These are phyloP conservation scores for Ascochyta viciae-villosae DNA, from an alignment of 2,329 filamentous ascomycete genomes.

Conservation along the genomic window DNA sequence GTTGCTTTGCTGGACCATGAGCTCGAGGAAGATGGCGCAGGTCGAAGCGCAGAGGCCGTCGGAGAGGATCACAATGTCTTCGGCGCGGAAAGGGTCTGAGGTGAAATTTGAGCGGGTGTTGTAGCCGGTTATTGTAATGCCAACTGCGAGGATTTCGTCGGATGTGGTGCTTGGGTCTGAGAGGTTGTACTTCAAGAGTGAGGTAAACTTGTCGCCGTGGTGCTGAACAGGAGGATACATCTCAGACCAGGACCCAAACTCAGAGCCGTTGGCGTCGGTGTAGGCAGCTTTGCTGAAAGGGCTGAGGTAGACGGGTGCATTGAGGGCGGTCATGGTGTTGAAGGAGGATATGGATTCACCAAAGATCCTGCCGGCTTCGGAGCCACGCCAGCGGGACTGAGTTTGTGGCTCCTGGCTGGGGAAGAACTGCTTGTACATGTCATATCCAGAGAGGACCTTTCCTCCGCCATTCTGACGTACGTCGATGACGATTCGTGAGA, in stretches of 20 bases:
- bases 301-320: constrained; percentile 36
- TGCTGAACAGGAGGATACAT: constrained; percentile 46
- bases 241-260: constrained; percentile 45
- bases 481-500: constrained; percentile 69
- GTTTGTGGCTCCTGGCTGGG: constrained; percentile 54
- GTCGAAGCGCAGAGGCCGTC: constrained; percentile 57
- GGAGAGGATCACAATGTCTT: constrained; percentile 51
- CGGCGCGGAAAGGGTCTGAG: constrained; percentile 45
- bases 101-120: constrained; percentile 35
- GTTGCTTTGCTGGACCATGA: constrained; percentile 54
- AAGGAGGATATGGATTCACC: constrained; percentile 33
- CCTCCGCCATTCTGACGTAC: constrained; percentile 68
- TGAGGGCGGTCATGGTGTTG: constrained; percentile 17
- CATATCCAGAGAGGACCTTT: constrained; percentile 48
- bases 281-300: constrained; percentile 48
- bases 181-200: constrained; percentile 49
- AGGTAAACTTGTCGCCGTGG: constrained; percentile 49
- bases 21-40: constrained; percentile 56
- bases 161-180: constrained; percentile 44
- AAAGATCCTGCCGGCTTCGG: constrained; percentile 42
- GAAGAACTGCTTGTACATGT: constrained; percentile 63
- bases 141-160: constrained; percentile 34
- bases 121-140: constrained; percentile 42
- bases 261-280: constrained; percentile 30
- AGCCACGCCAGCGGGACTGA: constrained; percentile 56